phyloP scores from a whole-genome alignment of 305 asterid species.

The Fraxinus ornus region DNA sequence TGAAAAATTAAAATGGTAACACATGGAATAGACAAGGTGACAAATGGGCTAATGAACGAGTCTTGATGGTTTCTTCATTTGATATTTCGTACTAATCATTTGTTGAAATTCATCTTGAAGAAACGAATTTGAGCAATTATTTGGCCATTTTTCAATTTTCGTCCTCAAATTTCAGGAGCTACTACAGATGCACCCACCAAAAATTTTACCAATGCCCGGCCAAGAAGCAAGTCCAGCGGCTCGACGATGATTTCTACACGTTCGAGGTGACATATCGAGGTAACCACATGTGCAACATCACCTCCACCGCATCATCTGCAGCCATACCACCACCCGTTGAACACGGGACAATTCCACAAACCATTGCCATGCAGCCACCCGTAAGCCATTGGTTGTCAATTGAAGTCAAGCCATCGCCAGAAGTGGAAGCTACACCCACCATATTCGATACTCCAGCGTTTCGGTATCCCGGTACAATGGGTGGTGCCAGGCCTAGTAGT shows the following conservation, averaged over 20 bases:
- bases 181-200: conserved; percentile 83
- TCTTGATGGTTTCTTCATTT: neutral
- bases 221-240: conserved; percentile 79
- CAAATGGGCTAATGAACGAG: neutral
- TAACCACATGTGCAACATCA: conserved; percentile 62
- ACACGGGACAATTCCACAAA: conserved; percentile 17
- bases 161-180: conserved; percentile 49
- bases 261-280: conserved; percentile 67
- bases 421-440: conserved; percentile 13
- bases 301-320: conserved; percentile 67
- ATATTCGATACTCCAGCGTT: conserved; percentile 7
- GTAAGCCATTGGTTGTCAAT: conserved; percentile 60
- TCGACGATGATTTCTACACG: conserved; percentile 55
- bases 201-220: conserved; percentile 68
- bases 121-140: neutral
- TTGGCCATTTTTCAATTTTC: neutral
- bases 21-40: neutral
- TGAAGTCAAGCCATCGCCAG: conserved; percentile 33
- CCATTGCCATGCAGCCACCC: conserved; percentile 18
- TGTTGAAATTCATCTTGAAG: neutral
- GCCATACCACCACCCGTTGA: conserved; percentile 31
- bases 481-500: conserved; percentile 7
- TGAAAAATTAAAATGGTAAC: neutral
- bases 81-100: neutral
- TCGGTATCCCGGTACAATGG: neutral